These are phyloP conservation scores for Debaryomyces fabryi DNA, from an alignment of 1,139 yeast species.

Conservation along the genomic window DNA sequence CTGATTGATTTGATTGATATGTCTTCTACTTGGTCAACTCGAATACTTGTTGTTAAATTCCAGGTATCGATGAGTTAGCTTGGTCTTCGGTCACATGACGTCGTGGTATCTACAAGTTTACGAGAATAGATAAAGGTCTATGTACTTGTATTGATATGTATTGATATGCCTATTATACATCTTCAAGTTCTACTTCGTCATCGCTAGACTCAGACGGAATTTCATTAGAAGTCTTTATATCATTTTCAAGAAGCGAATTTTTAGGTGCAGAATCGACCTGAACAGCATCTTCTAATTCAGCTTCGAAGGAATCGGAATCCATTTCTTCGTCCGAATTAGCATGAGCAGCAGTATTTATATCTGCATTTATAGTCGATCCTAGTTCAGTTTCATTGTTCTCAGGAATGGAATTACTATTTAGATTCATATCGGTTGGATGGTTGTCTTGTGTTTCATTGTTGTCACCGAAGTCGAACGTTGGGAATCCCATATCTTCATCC, in stretches of 20 bases:
- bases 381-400: background rate
- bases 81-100: constrained; percentile 1
- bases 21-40: background rate
- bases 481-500: constrained; percentile 6
- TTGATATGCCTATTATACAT: background rate
- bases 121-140: constrained; percentile 3
- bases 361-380: background rate
- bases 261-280: background rate
- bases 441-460: constrained; percentile 1
- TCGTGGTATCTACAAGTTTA: constrained; percentile 1
- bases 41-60: constrained; percentile 1
- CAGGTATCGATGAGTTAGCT: constrained; percentile 3
- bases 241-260: background rate
- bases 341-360: background rate
- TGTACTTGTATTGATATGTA: background rate
- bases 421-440: background rate
- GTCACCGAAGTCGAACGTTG: constrained; percentile 5
- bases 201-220: background rate
- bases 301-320: constrained; percentile 7
- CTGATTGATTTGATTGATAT: background rate
- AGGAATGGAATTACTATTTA: no score
- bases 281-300: constrained; percentile 6
- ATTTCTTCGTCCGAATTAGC: background rate
- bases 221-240: background rate
- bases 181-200: background rate